Percentiles rank a stretch among this genome's conserved stretches.
Evolutionary conservation across 2,329 filamentous ascomycete species (phyloP).

Genomic region (Fusarium domesticum): DNA sequence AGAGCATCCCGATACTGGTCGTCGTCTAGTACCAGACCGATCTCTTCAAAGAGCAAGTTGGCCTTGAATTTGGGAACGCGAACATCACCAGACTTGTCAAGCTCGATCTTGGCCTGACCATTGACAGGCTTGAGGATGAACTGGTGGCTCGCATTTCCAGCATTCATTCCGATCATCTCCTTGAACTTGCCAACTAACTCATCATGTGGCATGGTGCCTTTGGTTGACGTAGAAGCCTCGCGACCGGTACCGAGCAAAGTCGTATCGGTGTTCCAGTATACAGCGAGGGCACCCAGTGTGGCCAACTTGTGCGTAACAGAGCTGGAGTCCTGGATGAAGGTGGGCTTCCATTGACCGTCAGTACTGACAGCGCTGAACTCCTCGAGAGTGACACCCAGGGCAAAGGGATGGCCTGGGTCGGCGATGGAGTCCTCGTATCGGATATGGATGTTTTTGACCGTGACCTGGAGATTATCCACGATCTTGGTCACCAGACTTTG

Average conservation of each 20-base stretch:
- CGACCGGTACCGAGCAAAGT: slow-evolving; percentile 78
- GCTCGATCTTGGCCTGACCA: slow-evolving; percentile 87
- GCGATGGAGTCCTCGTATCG: slow-evolving; percentile 98
- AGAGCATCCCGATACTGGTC: slow-evolving; percentile 95
- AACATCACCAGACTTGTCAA: slow-evolving; percentile 85
- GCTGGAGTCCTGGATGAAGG: slow-evolving; percentile 86
- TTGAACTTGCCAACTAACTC: slow-evolving; percentile 77
- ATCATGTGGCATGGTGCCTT: slow-evolving; percentile 64
- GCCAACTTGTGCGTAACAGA: slow-evolving; percentile 89
- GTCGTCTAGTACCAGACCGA: slow-evolving; percentile 95
- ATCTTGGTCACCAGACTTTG: slow-evolving; percentile 94
- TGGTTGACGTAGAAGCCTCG: slow-evolving; percentile 49
- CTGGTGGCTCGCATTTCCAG: slow-evolving; percentile 67
- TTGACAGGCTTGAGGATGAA: slow-evolving; percentile 96
- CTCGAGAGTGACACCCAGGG: slow-evolving; percentile 85
- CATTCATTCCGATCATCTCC: slow-evolving; percentile 72
- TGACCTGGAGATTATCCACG: slow-evolving; percentile 96
- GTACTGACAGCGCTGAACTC: slow-evolving; percentile 98
- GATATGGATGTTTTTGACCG: slow-evolving; percentile 96
- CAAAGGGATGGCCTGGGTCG: slow-evolving; percentile 90
- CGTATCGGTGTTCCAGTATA: slow-evolving; percentile 98
- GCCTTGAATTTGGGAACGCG: slow-evolving; percentile 85
- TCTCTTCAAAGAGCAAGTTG: slow-evolving; percentile 89
- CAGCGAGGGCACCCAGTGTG: slow-evolving; percentile 80
- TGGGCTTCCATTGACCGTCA: slow-evolving; percentile 89